Percentiles rank a stretch among this genome's conserved stretches.
These are phyloP conservation scores for Cytospora chrysosperma DNA, from an alignment of 2,329 filamentous ascomycete genomes.

Conservation along the genomic window DNA sequence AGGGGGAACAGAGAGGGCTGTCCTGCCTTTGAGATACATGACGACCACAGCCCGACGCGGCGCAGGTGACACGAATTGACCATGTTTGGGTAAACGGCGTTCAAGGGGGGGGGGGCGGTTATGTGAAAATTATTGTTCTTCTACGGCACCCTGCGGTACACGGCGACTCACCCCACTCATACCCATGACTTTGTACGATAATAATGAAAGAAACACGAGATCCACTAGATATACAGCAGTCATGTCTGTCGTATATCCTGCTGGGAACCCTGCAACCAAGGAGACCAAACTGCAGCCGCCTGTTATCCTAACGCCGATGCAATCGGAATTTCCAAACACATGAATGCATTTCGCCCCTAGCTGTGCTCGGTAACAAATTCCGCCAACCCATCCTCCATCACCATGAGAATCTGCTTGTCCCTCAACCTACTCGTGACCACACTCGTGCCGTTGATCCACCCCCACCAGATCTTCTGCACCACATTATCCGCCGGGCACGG, in stretches of 20 bases:
- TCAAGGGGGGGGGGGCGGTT: not conserved
- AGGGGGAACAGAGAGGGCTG: conserved; percentile 35
- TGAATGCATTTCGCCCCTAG: not conserved
- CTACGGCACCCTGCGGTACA: conserved; percentile 7
- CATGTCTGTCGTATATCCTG: not conserved
- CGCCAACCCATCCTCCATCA: conserved; percentile 43
- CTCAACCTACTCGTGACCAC: conserved; percentile 41
- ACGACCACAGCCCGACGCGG: conserved; percentile 6
- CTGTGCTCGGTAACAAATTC: conserved; percentile 31
- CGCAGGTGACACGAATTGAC: conserved; percentile 13
- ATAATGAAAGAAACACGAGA: not conserved
- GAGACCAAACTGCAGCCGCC: not conserved
- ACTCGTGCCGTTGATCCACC: conserved; percentile 44
- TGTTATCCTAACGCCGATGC: not conserved
- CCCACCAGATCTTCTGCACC: conserved; percentile 49
- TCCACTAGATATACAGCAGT: conserved; percentile 10
- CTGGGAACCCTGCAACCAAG: not conserved
- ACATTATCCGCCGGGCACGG: conserved; percentile 38
- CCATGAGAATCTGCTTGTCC: conserved; percentile 44
- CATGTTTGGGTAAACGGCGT: conserved; percentile 3
- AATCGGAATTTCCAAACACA: not conserved
- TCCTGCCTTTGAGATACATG: conserved; percentile 27
- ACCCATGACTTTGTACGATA: conserved; percentile 14
- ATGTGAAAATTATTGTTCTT: not conserved
- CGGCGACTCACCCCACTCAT: conserved; percentile 18